phyloP scores from a whole-genome alignment of 148 eudicot species.

The Pouteria glomerata region DNA sequence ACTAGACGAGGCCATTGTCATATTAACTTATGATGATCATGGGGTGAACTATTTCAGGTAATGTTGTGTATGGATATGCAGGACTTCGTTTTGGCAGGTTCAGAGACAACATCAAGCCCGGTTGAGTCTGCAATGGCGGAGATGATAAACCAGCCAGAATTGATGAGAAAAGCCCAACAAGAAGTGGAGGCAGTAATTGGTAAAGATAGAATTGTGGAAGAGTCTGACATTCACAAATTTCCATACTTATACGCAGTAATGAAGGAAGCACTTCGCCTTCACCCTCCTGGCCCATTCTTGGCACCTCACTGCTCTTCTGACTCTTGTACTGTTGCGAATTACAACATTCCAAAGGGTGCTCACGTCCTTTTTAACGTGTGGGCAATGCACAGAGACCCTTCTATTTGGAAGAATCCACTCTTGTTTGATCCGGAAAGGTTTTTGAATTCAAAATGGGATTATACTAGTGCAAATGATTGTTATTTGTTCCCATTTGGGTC shows the following conservation, averaged over 20 bases:
- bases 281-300: neutral
- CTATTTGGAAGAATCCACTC: neutral
- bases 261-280: neutral
- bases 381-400: conserved; percentile 8
- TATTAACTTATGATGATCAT: too few relatives aligned
- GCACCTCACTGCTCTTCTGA: neutral
- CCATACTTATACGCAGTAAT: conserved; percentile 14
- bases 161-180: conserved; percentile 19
- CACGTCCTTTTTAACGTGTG: neutral
- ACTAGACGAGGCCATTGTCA: too few relatives aligned
- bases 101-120: conserved; percentile 37
- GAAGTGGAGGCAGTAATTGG: conserved; percentile 23
- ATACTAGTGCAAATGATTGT: conserved; percentile 4
- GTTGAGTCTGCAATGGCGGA: conserved; percentile 21
- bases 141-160: conserved; percentile 18
- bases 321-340: neutral
- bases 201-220: conserved; percentile 20
- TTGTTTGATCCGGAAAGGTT: conserved; percentile 15
- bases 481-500: conserved; percentile 10
- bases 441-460: neutral
- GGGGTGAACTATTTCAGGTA: too few relatives aligned
- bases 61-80: neutral
- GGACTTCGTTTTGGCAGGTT: conserved; percentile 33
- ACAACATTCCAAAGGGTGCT: neutral
- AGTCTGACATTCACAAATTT: conserved; percentile 14